Conservation (phyloP, 306 rosid species). For the Ammopiptanthus mongolicus region DNA sequence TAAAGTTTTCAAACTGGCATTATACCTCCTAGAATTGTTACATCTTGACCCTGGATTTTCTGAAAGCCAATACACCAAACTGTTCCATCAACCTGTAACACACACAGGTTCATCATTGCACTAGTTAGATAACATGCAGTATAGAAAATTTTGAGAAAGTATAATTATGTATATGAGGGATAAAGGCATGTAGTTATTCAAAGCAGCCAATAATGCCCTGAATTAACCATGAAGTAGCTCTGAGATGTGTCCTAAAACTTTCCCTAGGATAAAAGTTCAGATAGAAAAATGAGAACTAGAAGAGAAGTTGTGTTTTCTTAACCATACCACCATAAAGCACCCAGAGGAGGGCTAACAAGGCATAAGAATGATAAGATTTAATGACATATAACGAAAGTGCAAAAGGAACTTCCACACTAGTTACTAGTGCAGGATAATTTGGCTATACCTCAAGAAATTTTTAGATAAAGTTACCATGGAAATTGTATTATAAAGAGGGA, state of each 20-base stretch:
- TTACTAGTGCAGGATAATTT: conserved; percentile 6
- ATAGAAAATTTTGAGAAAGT: not conserved
- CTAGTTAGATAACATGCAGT: conserved; percentile 17
- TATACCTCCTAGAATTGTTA: conserved; percentile 90
- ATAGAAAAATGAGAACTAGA: not conserved
- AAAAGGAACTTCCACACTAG: not conserved
- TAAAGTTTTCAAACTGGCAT: conserved; percentile 5
- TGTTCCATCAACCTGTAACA: conserved; percentile 48
- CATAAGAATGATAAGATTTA: not conserved
- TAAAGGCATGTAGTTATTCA: not conserved
- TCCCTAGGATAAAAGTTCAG: not conserved
- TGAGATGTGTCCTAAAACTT: not conserved
- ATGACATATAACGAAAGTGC: not conserved
- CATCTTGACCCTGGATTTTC: conserved; percentile 57
- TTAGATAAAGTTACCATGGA: not conserved
- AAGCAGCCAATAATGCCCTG: not conserved
- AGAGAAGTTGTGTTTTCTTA: not conserved
- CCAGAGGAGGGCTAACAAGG: not conserved
- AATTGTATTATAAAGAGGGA: not conserved
- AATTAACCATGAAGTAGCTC: not conserved
- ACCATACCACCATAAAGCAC: not conserved
- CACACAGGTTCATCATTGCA: not conserved
- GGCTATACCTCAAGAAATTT: not conserved
- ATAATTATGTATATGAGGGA: not conserved
- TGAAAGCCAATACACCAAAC: conserved; percentile 92